Base-by-base conservation (phyloP, 345 rosid species). In the Gynandropsis gynandra region DNA sequence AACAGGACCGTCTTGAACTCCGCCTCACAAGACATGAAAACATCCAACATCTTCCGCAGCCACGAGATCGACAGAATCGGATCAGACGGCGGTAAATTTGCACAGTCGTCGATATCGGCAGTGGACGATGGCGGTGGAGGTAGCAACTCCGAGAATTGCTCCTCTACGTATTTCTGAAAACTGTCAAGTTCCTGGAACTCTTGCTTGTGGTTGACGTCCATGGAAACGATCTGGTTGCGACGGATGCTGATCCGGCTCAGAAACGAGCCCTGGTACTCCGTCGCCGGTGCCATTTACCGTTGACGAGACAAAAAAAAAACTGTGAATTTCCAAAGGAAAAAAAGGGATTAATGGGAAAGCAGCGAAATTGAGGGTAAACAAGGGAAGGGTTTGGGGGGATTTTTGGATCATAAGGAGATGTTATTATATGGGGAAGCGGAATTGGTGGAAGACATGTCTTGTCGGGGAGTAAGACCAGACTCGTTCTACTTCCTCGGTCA, bases 171-270 rank as follows among this genome's bases (percentile, higher is more conserved):
- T 32, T 55, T 74, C 50, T 92, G 98, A 57, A 92, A 85, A 18
- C 71, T 65, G 33, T 87, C 98, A 33, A 87, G 75, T 71, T 87
- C 95, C 21, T 80, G 89, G 18, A 85, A 72, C 12, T 84, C 98
- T 21, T 82, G 95, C 49, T 87, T 95, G 59, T 80, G 83, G 69
- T 42, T 65, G 14, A 76, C 76, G 29, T 90, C 97, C 97, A 92
- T 79, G 65, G 82, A 73, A 58, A 62, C 77, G 42, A 85, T 82
- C 61, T 83, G 95, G 69, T 81, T 93, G 8, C 95, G 80, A 50
- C 94, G 81, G 70, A 78, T 80, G 66, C 95, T 92, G 74, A 87
- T 70, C 46, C 95, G 77, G n/a, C 88, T 82, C 11, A 88, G 84
- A 67, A 88, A 92, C 4, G 95, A 87, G 16, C 74, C 72, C 15